Base-by-base conservation (phyloP, 2,329 filamentous ascomycete genomes). In the Ophiosphaerella korrae region DNA sequence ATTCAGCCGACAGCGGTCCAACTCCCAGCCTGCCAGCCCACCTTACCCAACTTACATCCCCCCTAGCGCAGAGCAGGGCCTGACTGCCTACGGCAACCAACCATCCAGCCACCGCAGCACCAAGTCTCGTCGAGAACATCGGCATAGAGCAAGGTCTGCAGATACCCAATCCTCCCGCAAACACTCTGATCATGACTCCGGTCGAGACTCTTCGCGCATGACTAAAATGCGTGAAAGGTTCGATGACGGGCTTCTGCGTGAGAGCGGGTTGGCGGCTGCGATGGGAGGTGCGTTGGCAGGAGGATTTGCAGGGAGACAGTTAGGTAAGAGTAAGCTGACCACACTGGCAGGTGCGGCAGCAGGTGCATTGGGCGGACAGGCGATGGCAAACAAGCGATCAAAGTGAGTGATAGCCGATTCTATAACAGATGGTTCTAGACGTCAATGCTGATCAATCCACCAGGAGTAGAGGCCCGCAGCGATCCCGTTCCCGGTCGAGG, bases 271-370 rank as follows among this genome's bases (percentile, higher is more conserved):
- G 56, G 67, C 67, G 40, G 70, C 71, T 57, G 66, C 67, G 48
- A 61, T 70, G 60, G 70, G 63, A 65, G 71, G 71, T 71, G 71
- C 70, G 66, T 71, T 74, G 60, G 71, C 66, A 37, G 71, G 71
- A 50, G 71, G 70, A 42, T 48, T 74, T 45, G 67, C 68, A 23
- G 70, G 68, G 32, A 68, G 62, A 38, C 53, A 60, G 48, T 45
- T 71, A 42, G 68, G 69, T 38, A 64, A 68, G 43, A 66, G 68
- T 50, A 69, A 60, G 58, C 67, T 74, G 55, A 72, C 70, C 37
- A 69, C 70, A 47, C 51, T 73, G 43, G 67, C 67, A 72, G 71
- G 71, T 53, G 70, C 66, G 26, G 71, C 70, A 18, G 67, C 71
- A 21, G 70, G 70, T 47, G 70, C 65, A 14, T 45, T 72, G 18